Evolutionary conservation across 257 asterid genomes (phyloP), one percentile per base, ranked within the genome.

Genomic region (Anisodus acutangulus): DNA sequence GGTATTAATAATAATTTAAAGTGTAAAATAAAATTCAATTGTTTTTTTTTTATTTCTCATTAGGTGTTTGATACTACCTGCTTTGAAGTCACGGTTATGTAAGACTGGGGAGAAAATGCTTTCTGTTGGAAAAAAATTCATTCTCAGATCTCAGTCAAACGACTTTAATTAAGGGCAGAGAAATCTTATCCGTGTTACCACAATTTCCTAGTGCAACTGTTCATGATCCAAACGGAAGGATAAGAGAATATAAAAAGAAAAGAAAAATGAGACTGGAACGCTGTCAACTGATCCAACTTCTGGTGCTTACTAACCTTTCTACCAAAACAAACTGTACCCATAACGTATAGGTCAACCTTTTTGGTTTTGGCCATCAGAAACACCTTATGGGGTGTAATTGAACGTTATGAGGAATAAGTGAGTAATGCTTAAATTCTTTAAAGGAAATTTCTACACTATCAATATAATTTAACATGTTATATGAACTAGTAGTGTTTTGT

Each of bases 311-410:
- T 37, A 0, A 22, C 45, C 22, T 76, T 76, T 76, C 47, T 26
- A 76, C 63, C 81, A 76, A 76, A 76, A 76, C 81, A 51, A 76
- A 76, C 63, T 51, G 47, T 51, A 76, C 81, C 81, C 51, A 12
- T 76, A 76, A 49, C 26, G 2, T 51, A 8, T 51, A 49, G 47
- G 81, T 76, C 81, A 51, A 76, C 63, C n/a, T 12, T 76, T 76
- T 69, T 69, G 78, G 54, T 39, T 39, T 76, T 76, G 81, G 81
- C 45, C 63, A 76, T 76, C 81, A 11, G 13, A 76, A 76, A 76
- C 81, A 76, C 81, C 26, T 22, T 51, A 76, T 51, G 6, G 2
- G 60, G 60, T 74, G 11, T 47, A 74, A 74, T 74, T 74, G 4
- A 51, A 51, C 2, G 51, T 51, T 51, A 0, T 22, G 6, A 22